These are phyloP conservation scores for Neophaeococcomyces aloes DNA, from an alignment of 2,329 filamentous ascomycete genomes.

Conservation along the genomic window DNA sequence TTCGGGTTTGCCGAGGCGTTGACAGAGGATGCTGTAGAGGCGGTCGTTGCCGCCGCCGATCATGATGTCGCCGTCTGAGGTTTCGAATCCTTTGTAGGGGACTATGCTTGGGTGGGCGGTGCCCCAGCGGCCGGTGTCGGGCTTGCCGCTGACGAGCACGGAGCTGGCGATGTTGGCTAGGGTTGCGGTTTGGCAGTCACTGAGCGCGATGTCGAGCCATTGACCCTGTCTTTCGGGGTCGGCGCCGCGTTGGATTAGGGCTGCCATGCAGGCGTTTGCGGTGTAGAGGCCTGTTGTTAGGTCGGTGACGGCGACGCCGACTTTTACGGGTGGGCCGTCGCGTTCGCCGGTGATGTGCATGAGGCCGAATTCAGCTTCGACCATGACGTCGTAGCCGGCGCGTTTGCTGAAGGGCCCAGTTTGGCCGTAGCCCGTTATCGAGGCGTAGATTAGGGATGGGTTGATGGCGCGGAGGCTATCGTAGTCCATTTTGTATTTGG, in stretches of 20 bases:
- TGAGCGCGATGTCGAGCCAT: slow-evolving; percentile 82
- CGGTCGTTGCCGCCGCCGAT: slow-evolving; percentile 55
- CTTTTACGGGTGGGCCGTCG: slow-evolving; percentile 87
- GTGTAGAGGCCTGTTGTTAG: slow-evolving; percentile 92
- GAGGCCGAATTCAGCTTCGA: slow-evolving; percentile 92
- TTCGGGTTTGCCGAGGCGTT: slow-evolving; percentile 46
- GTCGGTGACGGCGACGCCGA: slow-evolving; percentile 93
- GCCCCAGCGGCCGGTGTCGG: slow-evolving; percentile 84
- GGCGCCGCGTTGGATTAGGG: slow-evolving; percentile 62
- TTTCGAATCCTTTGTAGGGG: slow-evolving; percentile 75
- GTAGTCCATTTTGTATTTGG: slow-evolving; percentile 88
- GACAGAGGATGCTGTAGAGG: slow-evolving; percentile 50
- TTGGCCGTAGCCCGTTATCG: slow-evolving; percentile 94
- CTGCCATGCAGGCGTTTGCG: slow-evolving; percentile 90
- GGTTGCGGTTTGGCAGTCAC: slow-evolving; percentile 90
- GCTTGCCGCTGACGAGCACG: slow-evolving; percentile 74
- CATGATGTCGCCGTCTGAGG: slow-evolving; percentile 52
- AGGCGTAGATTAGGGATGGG: slow-evolving; percentile 80
- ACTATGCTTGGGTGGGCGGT: slow-evolving; percentile 98
- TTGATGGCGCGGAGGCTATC: slow-evolving; percentile 70
- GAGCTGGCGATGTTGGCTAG: slow-evolving; percentile 93
- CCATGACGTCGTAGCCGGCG: slow-evolving; percentile 98
- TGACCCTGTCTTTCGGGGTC: slow-evolving; percentile 62
- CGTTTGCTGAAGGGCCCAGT: slow-evolving; percentile 79
- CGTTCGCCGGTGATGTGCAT: slow-evolving; percentile 96